phyloP scores from a whole-genome alignment of 2,329 filamentous ascomycete genomes.

The Cercospora canescens region DNA sequence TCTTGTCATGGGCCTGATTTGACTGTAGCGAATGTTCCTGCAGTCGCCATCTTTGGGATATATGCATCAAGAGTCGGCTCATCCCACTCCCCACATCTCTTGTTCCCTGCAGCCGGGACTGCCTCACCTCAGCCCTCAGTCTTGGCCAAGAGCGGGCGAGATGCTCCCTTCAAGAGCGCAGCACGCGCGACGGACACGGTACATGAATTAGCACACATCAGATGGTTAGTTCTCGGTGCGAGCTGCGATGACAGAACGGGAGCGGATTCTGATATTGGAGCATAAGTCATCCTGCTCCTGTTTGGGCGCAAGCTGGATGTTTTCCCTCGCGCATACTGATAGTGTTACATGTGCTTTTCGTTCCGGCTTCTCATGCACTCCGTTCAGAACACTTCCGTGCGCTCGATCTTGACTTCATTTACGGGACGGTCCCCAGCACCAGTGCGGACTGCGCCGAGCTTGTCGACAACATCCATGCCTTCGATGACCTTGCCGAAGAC shows the following conservation, averaged over 20 bases:
- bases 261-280: background rate
- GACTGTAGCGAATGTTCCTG: no score
- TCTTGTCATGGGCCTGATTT: no score
- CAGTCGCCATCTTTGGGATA: no score
- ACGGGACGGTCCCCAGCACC: constrained; percentile 74
- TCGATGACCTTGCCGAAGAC: constrained; percentile 90
- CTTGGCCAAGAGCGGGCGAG: no score
- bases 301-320: background rate
- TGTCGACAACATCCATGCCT: constrained; percentile 85
- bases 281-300: background rate
- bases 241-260: background rate
- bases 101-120: no score
- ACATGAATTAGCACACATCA: no score
- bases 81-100: no score
- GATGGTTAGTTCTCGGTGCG: no score
- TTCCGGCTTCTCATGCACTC: background rate
- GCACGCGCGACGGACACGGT: no score
- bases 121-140: no score
- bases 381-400: constrained; percentile 27
- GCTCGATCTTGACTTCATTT: constrained; percentile 73
- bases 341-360: background rate
- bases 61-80: no score
- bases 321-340: background rate
- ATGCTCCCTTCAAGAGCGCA: no score
- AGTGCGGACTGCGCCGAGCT: constrained; percentile 86